phyloP scores from a whole-genome alignment of 208 protist genomes.

The Borovskyia barvae region DNA sequence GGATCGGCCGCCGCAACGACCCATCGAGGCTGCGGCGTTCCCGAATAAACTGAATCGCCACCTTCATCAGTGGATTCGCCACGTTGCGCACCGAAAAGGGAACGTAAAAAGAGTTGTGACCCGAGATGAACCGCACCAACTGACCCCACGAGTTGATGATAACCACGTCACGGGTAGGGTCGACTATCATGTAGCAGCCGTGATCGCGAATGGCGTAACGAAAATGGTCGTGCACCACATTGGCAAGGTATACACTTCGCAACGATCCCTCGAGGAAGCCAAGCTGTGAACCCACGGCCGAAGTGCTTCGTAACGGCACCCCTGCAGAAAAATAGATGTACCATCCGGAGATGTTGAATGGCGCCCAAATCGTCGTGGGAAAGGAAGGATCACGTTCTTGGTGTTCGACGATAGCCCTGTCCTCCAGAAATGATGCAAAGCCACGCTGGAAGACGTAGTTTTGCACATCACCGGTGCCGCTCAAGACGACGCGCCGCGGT shows the following conservation, averaged over 20 bases:
- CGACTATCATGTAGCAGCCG: constrained; percentile 41
- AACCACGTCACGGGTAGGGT: constrained; percentile 16
- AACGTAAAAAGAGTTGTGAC: not conserved
- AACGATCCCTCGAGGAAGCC: constrained; percentile 17
- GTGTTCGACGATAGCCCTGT: too few relatives aligned
- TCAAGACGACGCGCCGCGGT: not conserved
- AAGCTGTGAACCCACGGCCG: not conserved
- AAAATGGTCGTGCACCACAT: constrained; percentile 15
- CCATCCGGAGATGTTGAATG: not conserved
- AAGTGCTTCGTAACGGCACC: constrained; percentile 2
- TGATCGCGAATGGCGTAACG: constrained; percentile 25
- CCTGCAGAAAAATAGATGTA: constrained; percentile 11
- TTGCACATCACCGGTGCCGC: too few relatives aligned
- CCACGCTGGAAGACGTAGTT: too few relatives aligned
- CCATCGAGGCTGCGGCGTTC: not conserved
- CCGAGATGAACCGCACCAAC: not conserved
- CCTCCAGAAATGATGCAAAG: too few relatives aligned
- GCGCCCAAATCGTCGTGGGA: constrained; percentile 2
- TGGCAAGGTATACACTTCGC: constrained; percentile 7
- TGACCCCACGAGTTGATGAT: constrained; percentile 50
- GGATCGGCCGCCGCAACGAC: not conserved
- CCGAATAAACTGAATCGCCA: not conserved
- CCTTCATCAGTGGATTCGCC: constrained; percentile 14
- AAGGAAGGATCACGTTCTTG: not conserved
- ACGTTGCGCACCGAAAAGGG: constrained; percentile 5